A percentile compares a stretch with the other conserved stretches of the same genome.
Conservation (phyloP, 2,329 filamentous ascomycete genomes). For the Fusarium sp. region DNA sequence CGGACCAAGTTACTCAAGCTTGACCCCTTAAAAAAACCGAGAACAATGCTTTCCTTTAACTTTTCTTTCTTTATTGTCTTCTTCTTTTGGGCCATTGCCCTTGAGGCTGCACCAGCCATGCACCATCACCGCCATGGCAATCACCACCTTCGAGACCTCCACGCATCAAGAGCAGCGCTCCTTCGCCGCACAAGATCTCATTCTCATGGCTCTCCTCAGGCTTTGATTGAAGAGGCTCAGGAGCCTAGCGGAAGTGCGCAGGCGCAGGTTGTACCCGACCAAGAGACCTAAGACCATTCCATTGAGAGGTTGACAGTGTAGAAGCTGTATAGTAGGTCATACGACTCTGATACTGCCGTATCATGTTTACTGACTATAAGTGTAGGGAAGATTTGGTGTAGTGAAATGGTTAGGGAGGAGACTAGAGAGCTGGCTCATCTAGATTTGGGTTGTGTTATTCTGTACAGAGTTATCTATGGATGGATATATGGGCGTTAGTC, state of each 20-base stretch:
- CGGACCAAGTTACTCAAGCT: not conserved
- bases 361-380: not conserved
- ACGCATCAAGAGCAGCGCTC: constrained; percentile 55
- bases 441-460: not conserved
- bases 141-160: constrained; percentile 32
- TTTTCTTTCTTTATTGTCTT: constrained; percentile 38
- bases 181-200: constrained; percentile 25
- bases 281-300: constrained; percentile 9
- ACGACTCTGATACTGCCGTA: not conserved
- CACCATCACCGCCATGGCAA: constrained; percentile 40
- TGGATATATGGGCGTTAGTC: too few species aligned
- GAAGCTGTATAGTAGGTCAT: not conserved
- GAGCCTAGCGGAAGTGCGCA: constrained; percentile 24
- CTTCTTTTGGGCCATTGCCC: constrained; percentile 41
- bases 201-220: constrained; percentile 4
- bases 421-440: constrained; percentile 28
- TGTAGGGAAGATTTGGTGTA: not conserved
- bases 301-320: constrained; percentile 13
- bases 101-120: constrained; percentile 46
- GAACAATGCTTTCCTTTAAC: constrained; percentile 37
- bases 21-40: not conserved
- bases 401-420: not conserved
- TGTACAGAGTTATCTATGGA: too few species aligned
- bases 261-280: not conserved
- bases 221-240: constrained; percentile 21